Percentiles rank a stretch among this genome's conserved stretches.
phyloP scores from a whole-genome alignment of 495 filamentous ascomycete genomes.

The Xylaria flabelliformis region DNA sequence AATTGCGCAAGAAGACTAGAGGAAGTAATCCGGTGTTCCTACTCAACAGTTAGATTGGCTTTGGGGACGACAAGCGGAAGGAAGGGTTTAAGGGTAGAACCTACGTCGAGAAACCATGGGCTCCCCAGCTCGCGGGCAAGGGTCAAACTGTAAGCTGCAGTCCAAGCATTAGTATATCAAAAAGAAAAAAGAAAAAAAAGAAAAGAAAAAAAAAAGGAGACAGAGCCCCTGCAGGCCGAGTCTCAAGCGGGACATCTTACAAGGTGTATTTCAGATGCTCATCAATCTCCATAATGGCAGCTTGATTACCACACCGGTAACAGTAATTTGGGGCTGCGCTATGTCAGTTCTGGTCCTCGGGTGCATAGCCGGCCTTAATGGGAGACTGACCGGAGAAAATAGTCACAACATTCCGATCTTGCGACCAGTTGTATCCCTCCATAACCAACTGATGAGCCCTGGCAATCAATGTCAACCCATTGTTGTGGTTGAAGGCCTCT shows the following conservation, averaged over 20 bases:
- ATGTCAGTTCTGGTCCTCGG: constrained; percentile 8
- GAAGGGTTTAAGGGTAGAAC: constrained; percentile 32
- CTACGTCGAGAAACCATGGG: constrained; percentile 96
- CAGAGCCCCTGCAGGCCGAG: neutral
- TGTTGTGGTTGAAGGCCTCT: constrained; percentile 99
- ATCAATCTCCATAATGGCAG: constrained; percentile 99
- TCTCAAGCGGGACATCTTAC: constrained; percentile 62
- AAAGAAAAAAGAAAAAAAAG: neutral
- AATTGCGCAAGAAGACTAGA: constrained; percentile 58
- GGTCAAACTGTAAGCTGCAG: constrained; percentile 95
- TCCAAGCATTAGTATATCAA: constrained; percentile 31
- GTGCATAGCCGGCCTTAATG: neutral
- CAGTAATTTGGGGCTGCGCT: constrained; percentile 90
- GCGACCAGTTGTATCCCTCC: constrained; percentile 98
- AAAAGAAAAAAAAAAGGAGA: neutral
- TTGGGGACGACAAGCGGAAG: constrained; percentile 30
- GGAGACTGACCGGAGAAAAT: constrained; percentile 86
- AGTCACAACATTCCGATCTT: constrained; percentile 96
- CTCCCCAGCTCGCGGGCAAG: constrained; percentile 94
- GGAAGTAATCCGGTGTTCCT: constrained; percentile 97
- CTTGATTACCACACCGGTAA: constrained; percentile 98
- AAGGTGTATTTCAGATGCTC: constrained; percentile 99
- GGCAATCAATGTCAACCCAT: constrained; percentile 93
- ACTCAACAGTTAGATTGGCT: constrained; percentile 27
- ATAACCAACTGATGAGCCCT: constrained; percentile 96